Percentiles rank a stretch among this genome's conserved stretches.
Evolutionary conservation across 208 protist genomes (phyloP).

Genomic region (Blechomonas ayalai): DNA sequence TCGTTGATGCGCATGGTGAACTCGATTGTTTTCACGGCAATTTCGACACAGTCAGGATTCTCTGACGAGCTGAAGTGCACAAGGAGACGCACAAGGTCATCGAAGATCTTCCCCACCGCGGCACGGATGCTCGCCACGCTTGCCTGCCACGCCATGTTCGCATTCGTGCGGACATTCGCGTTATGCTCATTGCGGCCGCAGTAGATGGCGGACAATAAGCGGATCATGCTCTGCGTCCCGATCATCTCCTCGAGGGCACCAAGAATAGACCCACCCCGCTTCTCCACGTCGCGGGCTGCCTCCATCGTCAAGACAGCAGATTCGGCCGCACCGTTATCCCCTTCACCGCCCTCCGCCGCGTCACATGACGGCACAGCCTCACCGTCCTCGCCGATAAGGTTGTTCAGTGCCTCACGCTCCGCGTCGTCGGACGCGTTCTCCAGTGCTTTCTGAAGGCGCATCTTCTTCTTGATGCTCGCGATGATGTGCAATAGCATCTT

Average conservation of each 20-base stretch:
- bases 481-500: conserved; percentile 90
- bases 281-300: conserved; percentile 77
- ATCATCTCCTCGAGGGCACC: conserved; percentile 75
- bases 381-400: conserved; percentile 17
- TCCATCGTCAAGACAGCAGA: conserved; percentile 60
- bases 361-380: conserved; percentile 16
- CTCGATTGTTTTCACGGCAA: conserved; percentile 79
- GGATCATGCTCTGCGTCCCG: conserved; percentile 58
- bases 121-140: conserved; percentile 83
- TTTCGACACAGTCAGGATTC: conserved; percentile 81
- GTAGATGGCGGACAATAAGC: conserved; percentile 76
- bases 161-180: conserved; percentile 61
- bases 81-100: conserved; percentile 58
- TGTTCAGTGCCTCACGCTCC: conserved; percentile 17
- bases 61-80: conserved; percentile 63
- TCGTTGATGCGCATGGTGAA: conserved; percentile 84
- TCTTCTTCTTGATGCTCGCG: conserved; percentile 77
- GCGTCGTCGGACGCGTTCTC: conserved; percentile 13
- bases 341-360: conserved; percentile 8
- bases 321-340: conserved; percentile 1
- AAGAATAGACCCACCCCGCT: conserved; percentile 79
- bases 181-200: conserved; percentile 82
- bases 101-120: conserved; percentile 86
- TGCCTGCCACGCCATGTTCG: conserved; percentile 84
- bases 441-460: conserved; percentile 61